These are phyloP conservation scores for Leccinum griseonigrum DNA, from an alignment of 1,284 basidiomycete species.

Conservation along the genomic window DNA sequence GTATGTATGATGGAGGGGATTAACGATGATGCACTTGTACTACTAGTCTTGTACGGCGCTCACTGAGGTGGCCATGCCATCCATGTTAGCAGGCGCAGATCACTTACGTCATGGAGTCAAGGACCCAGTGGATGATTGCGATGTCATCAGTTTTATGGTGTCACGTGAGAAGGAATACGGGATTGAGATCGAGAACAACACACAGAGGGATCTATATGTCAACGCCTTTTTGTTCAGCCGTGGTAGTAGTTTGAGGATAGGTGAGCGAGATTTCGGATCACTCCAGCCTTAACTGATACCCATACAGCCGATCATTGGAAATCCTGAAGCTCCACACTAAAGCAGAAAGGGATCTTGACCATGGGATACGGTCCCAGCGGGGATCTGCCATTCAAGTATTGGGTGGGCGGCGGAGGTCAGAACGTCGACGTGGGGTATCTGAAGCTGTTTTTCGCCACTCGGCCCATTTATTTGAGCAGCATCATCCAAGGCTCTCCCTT, in stretches of 20 bases:
- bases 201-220: constrained; percentile 15
- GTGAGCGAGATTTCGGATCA: not conserved
- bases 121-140: not conserved
- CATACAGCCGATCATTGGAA: constrained; percentile 4
- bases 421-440: constrained; percentile 22
- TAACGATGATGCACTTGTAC: too few relatives aligned
- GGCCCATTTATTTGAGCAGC: constrained; percentile 14
- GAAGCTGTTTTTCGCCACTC: constrained; percentile 23
- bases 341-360: constrained; percentile 2
- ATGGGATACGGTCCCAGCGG: constrained; percentile 22
- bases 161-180: constrained; percentile 7
- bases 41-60: too few relatives aligned
- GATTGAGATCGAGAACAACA: constrained; percentile 19
- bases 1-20: too few relatives aligned
- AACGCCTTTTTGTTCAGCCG: constrained; percentile 25
- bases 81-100: too few relatives aligned
- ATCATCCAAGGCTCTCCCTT: constrained; percentile 18
- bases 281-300: not conserved
- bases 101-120: not conserved
- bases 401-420: constrained; percentile 1
- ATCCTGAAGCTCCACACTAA: constrained; percentile 7
- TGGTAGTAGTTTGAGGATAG: constrained; percentile 13
- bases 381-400: constrained; percentile 4
- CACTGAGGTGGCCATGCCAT: too few relatives aligned
- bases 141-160: constrained; percentile 20